Base-by-base conservation (phyloP, 202 grass and related monocot genomes). In the Elaeis oleifera region DNA sequence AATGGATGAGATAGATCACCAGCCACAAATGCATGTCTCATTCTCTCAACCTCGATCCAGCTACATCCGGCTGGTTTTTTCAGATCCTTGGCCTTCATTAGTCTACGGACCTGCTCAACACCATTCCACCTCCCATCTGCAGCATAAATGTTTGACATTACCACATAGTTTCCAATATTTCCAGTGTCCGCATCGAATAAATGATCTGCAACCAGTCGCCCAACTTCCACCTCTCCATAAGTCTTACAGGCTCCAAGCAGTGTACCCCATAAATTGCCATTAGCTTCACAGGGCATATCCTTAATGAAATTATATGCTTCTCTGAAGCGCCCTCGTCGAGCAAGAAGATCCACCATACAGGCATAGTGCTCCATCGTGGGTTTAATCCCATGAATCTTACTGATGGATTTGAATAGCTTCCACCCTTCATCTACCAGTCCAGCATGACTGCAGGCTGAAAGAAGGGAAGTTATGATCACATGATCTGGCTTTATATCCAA, bases 141-240 rank as follows among this genome's bases (percentile, higher is more conserved):
- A 15, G 88, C 88, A 67, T 76, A 90, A 16, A 87, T 87, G 39
- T 90, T 91, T 69, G 88, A 91, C 77, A 87, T 80, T 25, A 63
- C 73, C 16, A 91, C 59, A 31, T 81, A 81, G 53, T 84, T 83
- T 67, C 83, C 87, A 5, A 83, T 68, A 31, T 85, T 71, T 54
- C 25, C 72, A 3, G 5, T 32, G 31, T 83, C 82, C 25, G 79
- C 54, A n/a, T 70, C 49, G 23, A 90, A 80, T 23, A 90, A 77
- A 17, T 48, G 75, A 64, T 82, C 61, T 52, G 82, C 79, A 19
- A 74, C 82, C 3, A 85, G 64, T 27, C 61, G 28, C 6, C 82
- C 80, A 16, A 90, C 69, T 64, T 80, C 68, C 4, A 83, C 29
- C 26, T 90, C 73, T 44, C 36, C 36, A 13, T 44, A 3, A 44